Evolutionary conservation across 1,284 basidiomycete genomes (phyloP), one percentile per base, ranked within the genome.

Genomic region (Moesziomyces parantarcticus): DNA sequence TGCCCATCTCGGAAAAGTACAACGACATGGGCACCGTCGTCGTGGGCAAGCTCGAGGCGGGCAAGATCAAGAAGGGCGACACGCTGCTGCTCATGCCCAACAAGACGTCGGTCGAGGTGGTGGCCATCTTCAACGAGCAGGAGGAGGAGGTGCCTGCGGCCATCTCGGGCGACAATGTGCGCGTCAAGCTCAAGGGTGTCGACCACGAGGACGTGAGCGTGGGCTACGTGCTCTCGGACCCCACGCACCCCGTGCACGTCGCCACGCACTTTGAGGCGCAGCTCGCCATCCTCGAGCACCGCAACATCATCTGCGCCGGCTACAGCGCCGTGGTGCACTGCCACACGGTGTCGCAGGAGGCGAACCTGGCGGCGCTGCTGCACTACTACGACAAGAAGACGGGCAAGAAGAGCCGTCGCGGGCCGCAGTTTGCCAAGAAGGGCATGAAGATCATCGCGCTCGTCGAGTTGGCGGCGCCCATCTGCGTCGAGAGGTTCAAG

Each of bases 311-410:
- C 62, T 77, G 76, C 48, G 76, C 81, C 10, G 82, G 82, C n/a
- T 83, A 82, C 72, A 75, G 67, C 39, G 81, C 82, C 16, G 78
- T 83, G 29, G 77, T 83, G 53, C 81, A 83, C 60, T 79, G 79
- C 43, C 82, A 83, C 71, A 77, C 81, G 5, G 68, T 77, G 9
- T 69, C 71, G 40, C 81, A 83, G 64, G 82, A 83, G 59, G 75
- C 80, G 29, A 76, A 43, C 50, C 51, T 83, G 50, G 49, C 57
- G 7, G 78, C 75, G 34, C 62, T 83, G 42, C 54, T 83, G 61
- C 82, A 83, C 76, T 83, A 83, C 76, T 83, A 82, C 70, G 81
- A 83, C 70, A 83, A 82, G 63, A 83, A 82, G 68, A 83, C 81
- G 64, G 82, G 82, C 50, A 81, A 80, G 60, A 83, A 83, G 80